Evolutionary conservation across 1,139 yeast genomes (phyloP).

Genomic region (Geotrichum histeridarum): DNA sequence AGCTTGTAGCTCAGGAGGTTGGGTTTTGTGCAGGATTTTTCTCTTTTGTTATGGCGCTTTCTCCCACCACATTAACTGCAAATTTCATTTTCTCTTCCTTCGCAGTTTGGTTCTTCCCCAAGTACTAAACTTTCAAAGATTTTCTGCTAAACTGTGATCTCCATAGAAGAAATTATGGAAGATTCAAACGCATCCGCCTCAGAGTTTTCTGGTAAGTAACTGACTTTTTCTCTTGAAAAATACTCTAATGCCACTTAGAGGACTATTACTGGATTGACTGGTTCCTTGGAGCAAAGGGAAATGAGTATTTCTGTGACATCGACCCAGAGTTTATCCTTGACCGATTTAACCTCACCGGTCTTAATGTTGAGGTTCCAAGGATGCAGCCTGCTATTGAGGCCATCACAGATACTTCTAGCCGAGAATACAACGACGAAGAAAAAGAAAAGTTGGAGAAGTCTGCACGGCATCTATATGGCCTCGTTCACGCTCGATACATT

Average conservation of each 20-base stretch:
- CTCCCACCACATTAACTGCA: background rate
- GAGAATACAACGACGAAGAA: slow-evolving; percentile 48
- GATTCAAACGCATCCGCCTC: slow-evolving; percentile 11
- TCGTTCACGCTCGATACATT: slow-evolving; percentile 77
- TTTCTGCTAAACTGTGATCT: background rate
- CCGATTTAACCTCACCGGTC: slow-evolving; percentile 87
- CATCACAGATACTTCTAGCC: slow-evolving; percentile 61
- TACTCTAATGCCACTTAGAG: slow-evolving; percentile 29
- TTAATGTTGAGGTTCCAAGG: slow-evolving; percentile 77
- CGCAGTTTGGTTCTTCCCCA: background rate
- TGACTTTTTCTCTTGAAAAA: too few species aligned
- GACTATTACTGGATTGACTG: slow-evolving; percentile 87
- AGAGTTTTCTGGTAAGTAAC: slow-evolving; percentile 15
- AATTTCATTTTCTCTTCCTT: background rate
- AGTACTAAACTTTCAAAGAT: background rate
- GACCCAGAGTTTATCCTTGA: slow-evolving; percentile 91
- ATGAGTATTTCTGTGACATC: slow-evolving; percentile 92
- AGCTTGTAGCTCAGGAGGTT: background rate
- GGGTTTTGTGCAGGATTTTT: background rate
- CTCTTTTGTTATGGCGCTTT: background rate
- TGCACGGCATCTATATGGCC: slow-evolving; percentile 75
- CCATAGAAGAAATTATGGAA: background rate
- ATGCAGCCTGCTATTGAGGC: slow-evolving; percentile 78
- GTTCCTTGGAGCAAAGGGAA: slow-evolving; percentile 85
- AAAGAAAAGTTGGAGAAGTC: slow-evolving; percentile 62